phyloP scores from a whole-genome alignment of 306 rosid species.

The Psophocarpus tetragonolobus region DNA sequence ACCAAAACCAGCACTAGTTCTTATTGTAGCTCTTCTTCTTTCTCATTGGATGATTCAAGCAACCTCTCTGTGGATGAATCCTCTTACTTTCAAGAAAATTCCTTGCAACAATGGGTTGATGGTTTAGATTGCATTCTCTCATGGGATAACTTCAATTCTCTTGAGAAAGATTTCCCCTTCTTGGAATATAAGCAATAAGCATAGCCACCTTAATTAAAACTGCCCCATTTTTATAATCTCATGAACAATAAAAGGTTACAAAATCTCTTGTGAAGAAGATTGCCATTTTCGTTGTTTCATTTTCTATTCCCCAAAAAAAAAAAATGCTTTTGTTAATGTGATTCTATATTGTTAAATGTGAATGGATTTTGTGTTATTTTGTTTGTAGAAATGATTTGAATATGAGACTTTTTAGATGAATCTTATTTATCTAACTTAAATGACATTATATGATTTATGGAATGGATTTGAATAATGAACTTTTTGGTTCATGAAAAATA shows the following conservation, averaged over 20 bases:
- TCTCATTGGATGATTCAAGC: constrained; percentile 60
- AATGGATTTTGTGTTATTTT: constrained; percentile 9
- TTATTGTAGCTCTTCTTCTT: constrained; percentile 47
- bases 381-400: no score
- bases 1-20: constrained; percentile 43
- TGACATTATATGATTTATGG: no score
- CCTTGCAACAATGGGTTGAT: constrained; percentile 56
- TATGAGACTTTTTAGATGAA: no score
- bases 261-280: background rate
- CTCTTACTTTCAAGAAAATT: constrained; percentile 37
- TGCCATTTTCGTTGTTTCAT: background rate
- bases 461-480: no score
- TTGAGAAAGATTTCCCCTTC: constrained; percentile 50
- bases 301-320: background rate
- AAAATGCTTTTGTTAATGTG: background rate
- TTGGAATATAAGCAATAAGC: constrained; percentile 36
- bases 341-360: background rate
- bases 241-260: constrained; percentile 5
- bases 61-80: constrained; percentile 55
- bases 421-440: no score
- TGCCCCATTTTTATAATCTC: constrained; percentile 8
- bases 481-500: no score
- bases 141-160: constrained; percentile 61
- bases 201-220: constrained; percentile 6
- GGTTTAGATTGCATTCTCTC: constrained; percentile 55